Evolutionary conservation across 1,284 basidiomycete species (phyloP).

Genomic region (Leccinum fuscescens): DNA sequence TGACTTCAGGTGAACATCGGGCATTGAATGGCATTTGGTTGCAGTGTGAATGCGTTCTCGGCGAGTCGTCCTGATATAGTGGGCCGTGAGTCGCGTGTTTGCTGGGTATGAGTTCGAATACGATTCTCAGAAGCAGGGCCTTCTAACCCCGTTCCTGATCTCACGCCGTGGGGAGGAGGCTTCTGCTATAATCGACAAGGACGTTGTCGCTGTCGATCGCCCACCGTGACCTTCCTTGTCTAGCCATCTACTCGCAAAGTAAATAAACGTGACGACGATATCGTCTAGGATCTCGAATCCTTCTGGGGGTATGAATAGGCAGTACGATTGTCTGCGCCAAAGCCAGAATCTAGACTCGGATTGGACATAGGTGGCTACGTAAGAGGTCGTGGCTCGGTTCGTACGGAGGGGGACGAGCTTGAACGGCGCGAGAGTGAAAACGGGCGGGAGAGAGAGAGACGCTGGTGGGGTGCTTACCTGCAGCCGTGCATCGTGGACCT

Average conservation of each 20-base stretch:
- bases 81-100: not conserved
- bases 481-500: constrained; percentile 21
- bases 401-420: constrained; percentile 29
- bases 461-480: constrained; percentile 19
- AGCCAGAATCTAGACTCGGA: constrained; percentile 20
- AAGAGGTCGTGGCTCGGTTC: constrained; percentile 6
- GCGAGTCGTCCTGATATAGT: not conserved
- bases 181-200: not conserved
- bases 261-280: constrained; percentile 37
- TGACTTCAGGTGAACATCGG: not conserved
- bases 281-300: constrained; percentile 35
- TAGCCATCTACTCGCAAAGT: constrained; percentile 32
- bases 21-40: not conserved
- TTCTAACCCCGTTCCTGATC: not conserved
- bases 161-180: not conserved
- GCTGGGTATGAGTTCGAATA: not conserved
- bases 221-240: constrained; percentile 20
- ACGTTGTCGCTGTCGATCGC: not conserved
- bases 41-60: not conserved
- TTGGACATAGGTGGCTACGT: constrained; percentile 31
- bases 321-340: constrained; percentile 21
- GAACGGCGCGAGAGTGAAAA: not conserved
- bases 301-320: constrained; percentile 30
- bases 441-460: not conserved
- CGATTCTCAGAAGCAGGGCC: not conserved